Evolutionary conservation across 108 stramenopile species (phyloP).

Genomic region (Epithemia pelagica): DNA sequence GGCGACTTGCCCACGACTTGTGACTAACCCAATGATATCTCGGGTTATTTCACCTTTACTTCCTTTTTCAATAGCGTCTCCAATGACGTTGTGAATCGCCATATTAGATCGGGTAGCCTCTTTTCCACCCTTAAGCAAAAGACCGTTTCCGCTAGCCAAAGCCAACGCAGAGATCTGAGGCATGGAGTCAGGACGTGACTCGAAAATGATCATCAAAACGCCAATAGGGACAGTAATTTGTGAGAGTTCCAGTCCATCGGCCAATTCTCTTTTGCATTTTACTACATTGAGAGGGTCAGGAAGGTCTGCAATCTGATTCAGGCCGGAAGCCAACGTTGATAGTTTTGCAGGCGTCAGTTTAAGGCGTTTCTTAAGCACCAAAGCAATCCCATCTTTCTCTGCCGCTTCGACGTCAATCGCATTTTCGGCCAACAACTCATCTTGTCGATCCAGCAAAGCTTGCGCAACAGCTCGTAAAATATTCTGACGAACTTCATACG

Average conservation of each 20-base stretch:
- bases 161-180: conserved; percentile 97
- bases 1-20: conserved; percentile 85
- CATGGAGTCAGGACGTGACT: conserved; percentile 95
- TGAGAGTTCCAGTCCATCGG: conserved; percentile 84
- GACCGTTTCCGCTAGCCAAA: conserved; percentile 93
- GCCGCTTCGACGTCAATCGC: conserved; percentile 78
- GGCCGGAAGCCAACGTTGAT: conserved; percentile 77
- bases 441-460: conserved; percentile 51
- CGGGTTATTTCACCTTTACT: conserved; percentile 75
- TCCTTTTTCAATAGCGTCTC: conserved; percentile 82
- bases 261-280: conserved; percentile 78
- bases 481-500: conserved; percentile 57
- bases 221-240: conserved; percentile 94
- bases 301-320: conserved; percentile 68
- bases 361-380: conserved; percentile 70
- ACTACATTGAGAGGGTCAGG: conserved; percentile 77
- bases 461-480: conserved; percentile 81
- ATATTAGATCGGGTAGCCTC: conserved; percentile 91
- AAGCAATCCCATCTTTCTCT: conserved; percentile 55
- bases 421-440: conserved; percentile 80
- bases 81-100: conserved; percentile 81
- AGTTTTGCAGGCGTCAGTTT: conserved; percentile 88
- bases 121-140: conserved; percentile 96
- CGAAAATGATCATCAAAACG: conserved; percentile 97
- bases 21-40: conserved; percentile 89